These are phyloP conservation scores for Pholiota molesta DNA, from an alignment of 768 basidiomycete genomes.

Conservation along the genomic window DNA sequence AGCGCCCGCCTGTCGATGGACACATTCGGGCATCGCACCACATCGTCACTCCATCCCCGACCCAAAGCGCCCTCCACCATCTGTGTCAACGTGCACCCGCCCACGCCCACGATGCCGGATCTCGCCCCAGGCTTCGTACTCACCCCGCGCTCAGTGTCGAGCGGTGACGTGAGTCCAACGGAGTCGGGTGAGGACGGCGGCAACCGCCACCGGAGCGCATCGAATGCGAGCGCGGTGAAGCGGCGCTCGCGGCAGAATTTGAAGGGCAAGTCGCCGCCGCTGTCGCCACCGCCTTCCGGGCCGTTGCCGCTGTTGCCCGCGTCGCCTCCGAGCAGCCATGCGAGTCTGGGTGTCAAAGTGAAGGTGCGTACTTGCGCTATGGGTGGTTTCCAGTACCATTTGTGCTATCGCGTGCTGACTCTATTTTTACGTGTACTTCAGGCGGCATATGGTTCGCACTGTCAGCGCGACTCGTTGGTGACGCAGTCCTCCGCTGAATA, in stretches of 20 bases:
- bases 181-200: too few species aligned
- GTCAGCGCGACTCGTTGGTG: not conserved
- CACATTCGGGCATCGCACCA: not conserved
- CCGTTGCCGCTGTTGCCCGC: conserved; percentile 12
- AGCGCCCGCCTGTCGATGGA: not conserved
- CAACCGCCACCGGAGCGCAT: not conserved
- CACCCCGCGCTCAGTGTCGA: not conserved
- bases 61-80: not conserved
- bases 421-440: not conserved
- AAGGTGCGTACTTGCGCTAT: not conserved
- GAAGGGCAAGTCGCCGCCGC: not conserved
- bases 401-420: not conserved
- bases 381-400: not conserved
- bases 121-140: not conserved
- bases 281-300: conserved; percentile 17
- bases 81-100: not conserved
- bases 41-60: too few species aligned
- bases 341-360: not conserved
- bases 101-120: conserved; percentile 4
- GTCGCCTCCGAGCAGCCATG: not conserved
- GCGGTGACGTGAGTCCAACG: too few species aligned
- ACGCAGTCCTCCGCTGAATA: conserved; percentile 1
- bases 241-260: conserved; percentile 5
- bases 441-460: not conserved
- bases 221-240: not conserved